Evolutionary conservation across 305 asterid genomes (phyloP), one percentile per base, ranked within the genome.

Genomic region (Fraxinus sp.): DNA sequence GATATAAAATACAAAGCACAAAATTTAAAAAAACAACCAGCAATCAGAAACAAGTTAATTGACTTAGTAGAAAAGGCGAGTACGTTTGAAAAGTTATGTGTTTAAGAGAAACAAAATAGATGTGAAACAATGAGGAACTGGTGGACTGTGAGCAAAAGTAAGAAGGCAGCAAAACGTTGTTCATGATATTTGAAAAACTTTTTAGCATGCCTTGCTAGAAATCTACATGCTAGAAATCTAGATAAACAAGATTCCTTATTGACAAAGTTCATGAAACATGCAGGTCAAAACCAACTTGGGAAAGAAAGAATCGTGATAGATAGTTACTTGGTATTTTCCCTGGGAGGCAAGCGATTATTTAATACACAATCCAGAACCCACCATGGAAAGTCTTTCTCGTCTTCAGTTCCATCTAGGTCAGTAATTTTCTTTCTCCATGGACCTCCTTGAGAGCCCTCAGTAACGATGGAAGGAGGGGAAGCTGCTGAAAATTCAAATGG

Each of bases 351-450:
- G 80, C 98, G 98, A 88, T 93, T 92, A 87, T 90, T 90, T 89
- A 93, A 84, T 87, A 93, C 93, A 78, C 99, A 94, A 84, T 95
- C 99, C 86, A 93, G 78, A 86, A 90, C 94, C 99, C 99, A 95
- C 96, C 92, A 91, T 20, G 99, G 98, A 52, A 94, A 86, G 89
- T 94, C 98, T 85, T 91, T 95, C 88, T 96, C 99, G 79, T 96
- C 98, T 88, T 94, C 98, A 77, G 89, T 90, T 86, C 99, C 99
- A 86, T 94, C 97, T 77, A 96, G 88, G 76, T 93, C 97, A 1
- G 97, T 94, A 83, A 88, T 90, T 88, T 92, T 96, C 90, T 96
- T 96, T 87, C 99, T 92, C 98, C 99, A 93, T 9, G 95, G 96
- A 10, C 97, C 95, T 79, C 97, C 95, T 81, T 90, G 97, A 80